Base-by-base conservation (phyloP, 179 eudicot species). In the Dionaea muscipula region DNA sequence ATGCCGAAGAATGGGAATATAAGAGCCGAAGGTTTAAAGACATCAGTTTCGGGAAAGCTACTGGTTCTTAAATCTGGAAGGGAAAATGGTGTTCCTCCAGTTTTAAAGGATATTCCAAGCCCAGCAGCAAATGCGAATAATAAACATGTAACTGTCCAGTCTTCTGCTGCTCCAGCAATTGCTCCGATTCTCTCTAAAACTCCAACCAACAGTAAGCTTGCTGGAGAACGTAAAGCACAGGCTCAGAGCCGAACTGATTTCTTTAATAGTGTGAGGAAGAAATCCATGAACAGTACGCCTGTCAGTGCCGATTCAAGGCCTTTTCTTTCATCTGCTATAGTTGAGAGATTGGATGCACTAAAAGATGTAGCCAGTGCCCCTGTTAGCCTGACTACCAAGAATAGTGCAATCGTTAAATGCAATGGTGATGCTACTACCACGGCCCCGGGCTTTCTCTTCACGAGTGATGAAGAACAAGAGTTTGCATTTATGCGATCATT, bases 261-360 rank as follows among this genome's bases (percentile, higher is more conserved):
- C 57, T 88, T 88, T 60, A 88, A 88, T 59, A 75, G 77, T 24
- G 59, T 88, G 91, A 85, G 96, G 64, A 81, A 75, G 65, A 85
- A 88, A 62, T 69, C 77, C 56, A 51, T 72, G 68, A 39, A 31
- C 28, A 61, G 51, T 51, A 20, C 75, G n/a, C 48, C 78, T 47
- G 49, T 38, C 15, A 24, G 20, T 47, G 53, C 63, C 39, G 74
- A 73, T 28, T 62, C 84, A 46, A 62, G 64, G 25, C 24, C 47
- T 41, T 56, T 60, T 62, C 58, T 53, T 68, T 61, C 75, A 16
- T 60, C 73, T 67, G 68, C 51, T 26, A 22, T 37, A 43, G 57
- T 27, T 36, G 74, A 66, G 57, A 74, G 70, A 19, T 56, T 71
- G 0, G 73, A 26, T 51, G 77, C 73, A 27, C 46, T 17, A 1